Conservation (phyloP, 2,329 filamentous ascomycete species). For the Pseudogymnoascus sp. region DNA sequence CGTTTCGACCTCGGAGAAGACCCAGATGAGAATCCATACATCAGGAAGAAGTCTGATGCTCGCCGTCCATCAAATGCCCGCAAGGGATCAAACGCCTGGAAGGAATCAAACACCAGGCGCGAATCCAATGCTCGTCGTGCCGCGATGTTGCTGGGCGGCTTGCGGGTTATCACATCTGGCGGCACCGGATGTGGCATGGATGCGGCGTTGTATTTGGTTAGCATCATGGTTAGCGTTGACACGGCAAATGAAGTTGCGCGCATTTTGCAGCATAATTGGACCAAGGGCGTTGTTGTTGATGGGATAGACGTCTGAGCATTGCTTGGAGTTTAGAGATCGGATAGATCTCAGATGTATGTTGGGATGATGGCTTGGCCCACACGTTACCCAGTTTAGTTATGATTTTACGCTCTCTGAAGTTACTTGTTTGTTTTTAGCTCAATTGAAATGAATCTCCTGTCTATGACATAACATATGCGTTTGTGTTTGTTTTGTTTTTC, state of each 20-base stretch:
- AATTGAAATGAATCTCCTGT: conserved; percentile 1
- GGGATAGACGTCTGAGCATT: conserved; percentile 65
- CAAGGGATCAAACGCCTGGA: conserved; percentile 78
- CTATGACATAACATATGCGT: neutral
- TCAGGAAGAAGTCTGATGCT: conserved; percentile 64
- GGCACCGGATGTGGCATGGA: conserved; percentile 74
- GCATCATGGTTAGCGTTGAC: conserved; percentile 70
- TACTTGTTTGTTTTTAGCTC: conserved; percentile 4
- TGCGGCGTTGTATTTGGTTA: conserved; percentile 76
- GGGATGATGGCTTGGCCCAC: neutral
- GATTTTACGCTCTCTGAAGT: neutral
- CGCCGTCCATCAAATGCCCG: conserved; percentile 55
- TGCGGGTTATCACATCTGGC: conserved; percentile 70
- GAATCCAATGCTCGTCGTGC: conserved; percentile 62
- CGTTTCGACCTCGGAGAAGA: conserved; percentile 73
- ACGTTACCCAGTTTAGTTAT: conserved; percentile 4
- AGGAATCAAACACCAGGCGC: conserved; percentile 62
- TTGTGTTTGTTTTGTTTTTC: neutral
- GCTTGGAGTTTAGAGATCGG: conserved; percentile 13
- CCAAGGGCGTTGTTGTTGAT: conserved; percentile 76
- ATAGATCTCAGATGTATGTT: conserved; percentile 10
- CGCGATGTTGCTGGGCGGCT: conserved; percentile 53
- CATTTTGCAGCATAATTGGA: conserved; percentile 73
- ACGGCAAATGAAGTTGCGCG: conserved; percentile 67
- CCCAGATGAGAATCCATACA: conserved; percentile 75